Evolutionary conservation across 441 rosid genomes (phyloP).

Genomic region (Adansonia grandidieri): DNA sequence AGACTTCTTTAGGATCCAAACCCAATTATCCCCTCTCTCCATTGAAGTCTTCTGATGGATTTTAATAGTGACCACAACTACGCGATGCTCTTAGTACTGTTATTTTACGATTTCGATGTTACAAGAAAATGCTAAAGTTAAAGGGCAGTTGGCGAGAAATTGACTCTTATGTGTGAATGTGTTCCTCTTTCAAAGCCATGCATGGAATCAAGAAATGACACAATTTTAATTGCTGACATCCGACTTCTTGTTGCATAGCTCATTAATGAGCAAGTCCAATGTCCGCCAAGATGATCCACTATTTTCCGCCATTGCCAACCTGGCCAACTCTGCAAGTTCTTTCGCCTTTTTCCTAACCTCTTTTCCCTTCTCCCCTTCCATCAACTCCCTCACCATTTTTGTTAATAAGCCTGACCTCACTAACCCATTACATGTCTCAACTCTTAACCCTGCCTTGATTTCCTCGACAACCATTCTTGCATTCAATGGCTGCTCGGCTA

Average conservation of each 20-base stretch:
- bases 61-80: too few species aligned
- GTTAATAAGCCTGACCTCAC: background rate
- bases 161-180: too few species aligned
- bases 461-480: slow-evolving; percentile 70
- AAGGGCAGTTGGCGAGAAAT: too few species aligned
- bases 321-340: background rate
- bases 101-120: too few species aligned
- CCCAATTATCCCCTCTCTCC: too few species aligned
- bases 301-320: background rate
- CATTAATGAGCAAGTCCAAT: background rate
- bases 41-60: too few species aligned
- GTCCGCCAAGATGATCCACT: background rate
- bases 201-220: slow-evolving; percentile 5
- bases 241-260: background rate
- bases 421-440: slow-evolving; percentile 22
- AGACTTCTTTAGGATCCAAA: too few species aligned
- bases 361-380: background rate
- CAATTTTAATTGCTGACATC: slow-evolving; percentile 15
- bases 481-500: slow-evolving; percentile 74
- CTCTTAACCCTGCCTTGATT: slow-evolving; percentile 61
- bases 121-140: too few species aligned
- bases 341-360: background rate
- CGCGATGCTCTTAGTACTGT: too few species aligned
- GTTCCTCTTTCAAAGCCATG: too few species aligned
- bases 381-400: background rate